Evolutionary conservation across 2,329 filamentous ascomycete species (phyloP).

Genomic region (Immersiporthe knoxdaviesiana): DNA sequence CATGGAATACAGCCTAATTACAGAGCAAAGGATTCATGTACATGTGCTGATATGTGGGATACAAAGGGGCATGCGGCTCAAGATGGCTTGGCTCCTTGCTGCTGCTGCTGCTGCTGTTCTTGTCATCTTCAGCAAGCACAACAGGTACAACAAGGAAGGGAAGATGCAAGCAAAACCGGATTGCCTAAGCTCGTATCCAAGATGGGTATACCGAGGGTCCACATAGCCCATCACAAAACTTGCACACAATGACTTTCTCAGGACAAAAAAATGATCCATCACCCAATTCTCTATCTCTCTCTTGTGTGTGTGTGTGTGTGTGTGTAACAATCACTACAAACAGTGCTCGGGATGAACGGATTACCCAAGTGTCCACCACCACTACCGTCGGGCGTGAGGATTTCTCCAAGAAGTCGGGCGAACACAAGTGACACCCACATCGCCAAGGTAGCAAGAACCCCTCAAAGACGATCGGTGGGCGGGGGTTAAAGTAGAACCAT

Average conservation of each 20-base stretch:
- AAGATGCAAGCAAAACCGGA: background rate
- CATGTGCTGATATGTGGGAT: background rate
- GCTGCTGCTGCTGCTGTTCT: background rate
- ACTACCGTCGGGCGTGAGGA: constrained; percentile 32
- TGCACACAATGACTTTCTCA: background rate
- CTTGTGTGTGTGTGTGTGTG: background rate
- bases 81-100: background rate
- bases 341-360: too few relatives aligned
- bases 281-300: background rate
- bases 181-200: background rate
- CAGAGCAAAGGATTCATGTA: background rate
- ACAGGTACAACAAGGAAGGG: background rate
- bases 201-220: background rate
- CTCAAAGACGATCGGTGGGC: background rate
- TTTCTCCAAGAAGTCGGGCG: constrained; percentile 37
- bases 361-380: background rate
- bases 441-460: constrained; percentile 28
- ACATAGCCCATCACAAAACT: background rate
- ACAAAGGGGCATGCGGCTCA: background rate
- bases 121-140: background rate
- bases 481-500: background rate
- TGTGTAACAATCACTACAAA: background rate
- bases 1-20: background rate
- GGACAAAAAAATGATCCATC: background rate
- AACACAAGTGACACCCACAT: background rate